Conservation (phyloP, 805 yeast species). For the Candida ortonii region DNA sequence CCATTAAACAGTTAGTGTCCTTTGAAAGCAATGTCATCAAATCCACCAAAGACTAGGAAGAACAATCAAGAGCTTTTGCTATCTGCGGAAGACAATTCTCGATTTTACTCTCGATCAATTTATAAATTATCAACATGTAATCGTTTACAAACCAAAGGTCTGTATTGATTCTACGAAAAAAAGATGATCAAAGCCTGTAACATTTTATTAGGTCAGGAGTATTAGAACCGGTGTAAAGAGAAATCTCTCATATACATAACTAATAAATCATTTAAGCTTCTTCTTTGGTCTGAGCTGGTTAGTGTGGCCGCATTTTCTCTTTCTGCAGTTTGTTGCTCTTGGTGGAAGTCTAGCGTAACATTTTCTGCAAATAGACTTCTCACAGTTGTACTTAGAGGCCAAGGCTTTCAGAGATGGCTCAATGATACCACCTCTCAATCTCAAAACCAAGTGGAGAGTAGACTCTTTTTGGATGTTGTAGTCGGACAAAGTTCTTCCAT, state of each 20-base stretch:
- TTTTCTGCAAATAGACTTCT: conserved; percentile 97
- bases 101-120: too few relatives aligned
- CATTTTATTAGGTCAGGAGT: conserved; percentile 12
- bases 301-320: conserved; percentile 99
- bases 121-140: too few relatives aligned
- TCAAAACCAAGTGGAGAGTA: conserved; percentile 55
- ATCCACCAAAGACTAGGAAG: too few relatives aligned
- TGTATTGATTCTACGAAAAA: too few relatives aligned
- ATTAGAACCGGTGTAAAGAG: conserved; percentile 9
- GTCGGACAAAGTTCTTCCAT: conserved; percentile 91
- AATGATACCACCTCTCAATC: conserved; percentile 82
- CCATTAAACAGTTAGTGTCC: too few relatives aligned
- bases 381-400: conserved; percentile 99
- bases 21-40: too few relatives aligned
- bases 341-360: conserved; percentile 99
- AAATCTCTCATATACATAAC: conserved; percentile 23
- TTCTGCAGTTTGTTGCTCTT: conserved; percentile 99
- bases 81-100: too few relatives aligned
- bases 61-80: too few relatives aligned
- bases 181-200: too few relatives aligned
- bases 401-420: conserved; percentile 99
- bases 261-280: conserved; percentile 85
- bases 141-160: too few relatives aligned
- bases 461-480: conserved; percentile 96
- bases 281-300: conserved; percentile 99